Percentiles rank a stretch among this genome's conserved stretches.
phyloP scores from a whole-genome alignment of 495 filamentous ascomycete genomes.

The Aspergillus kassunensis region DNA sequence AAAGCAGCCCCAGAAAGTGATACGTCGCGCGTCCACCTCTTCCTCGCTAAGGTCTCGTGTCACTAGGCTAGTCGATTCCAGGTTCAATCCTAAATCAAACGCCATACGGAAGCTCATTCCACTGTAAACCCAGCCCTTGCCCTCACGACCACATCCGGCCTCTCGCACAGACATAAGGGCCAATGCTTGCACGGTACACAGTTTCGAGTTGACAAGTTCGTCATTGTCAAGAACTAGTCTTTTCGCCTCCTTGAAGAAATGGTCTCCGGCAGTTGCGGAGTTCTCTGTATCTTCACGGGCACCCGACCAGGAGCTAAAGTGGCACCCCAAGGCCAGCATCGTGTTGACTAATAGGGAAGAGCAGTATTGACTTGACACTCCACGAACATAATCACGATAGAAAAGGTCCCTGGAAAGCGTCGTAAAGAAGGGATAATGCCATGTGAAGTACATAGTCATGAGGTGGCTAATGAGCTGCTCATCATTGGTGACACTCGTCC shows the following conservation, averaged over 20 bases:
- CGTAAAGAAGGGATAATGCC: slow-evolving; percentile 97
- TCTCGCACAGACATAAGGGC: slow-evolving; percentile 96
- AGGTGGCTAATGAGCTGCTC: slow-evolving; percentile 77
- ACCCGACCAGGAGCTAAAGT: slow-evolving; percentile 77
- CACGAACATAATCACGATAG: slow-evolving; percentile 76
- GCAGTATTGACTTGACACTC: slow-evolving; percentile 67
- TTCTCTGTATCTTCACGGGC: slow-evolving; percentile 67
- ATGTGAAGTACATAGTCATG: slow-evolving; percentile 95
- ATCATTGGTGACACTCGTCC: slow-evolving; percentile 84
- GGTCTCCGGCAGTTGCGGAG: slow-evolving; percentile 85
- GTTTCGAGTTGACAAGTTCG: slow-evolving; percentile 81
- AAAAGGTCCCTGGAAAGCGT: slow-evolving; percentile 88
- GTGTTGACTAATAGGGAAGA: slow-evolving; percentile 88
- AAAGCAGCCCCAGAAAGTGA: slow-evolving; percentile 99
- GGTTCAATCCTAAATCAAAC: slow-evolving; percentile 85
- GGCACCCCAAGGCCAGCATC: slow-evolving; percentile 93
- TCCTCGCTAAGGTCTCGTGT: slow-evolving; percentile 66
- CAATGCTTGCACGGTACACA: slow-evolving; percentile 93
- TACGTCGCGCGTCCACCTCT: slow-evolving; percentile 81
- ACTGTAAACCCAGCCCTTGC: slow-evolving; percentile 96
- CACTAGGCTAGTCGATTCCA: slow-evolving; percentile 66
- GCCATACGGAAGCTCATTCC: slow-evolving; percentile 99
- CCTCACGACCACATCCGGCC: slow-evolving; percentile 91
- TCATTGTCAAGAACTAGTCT: slow-evolving; percentile 84
- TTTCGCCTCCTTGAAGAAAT: slow-evolving; percentile 96